These are phyloP conservation scores for Corynespora cassiicola DNA, from an alignment of 2,329 filamentous ascomycete species.

Conservation along the genomic window DNA sequence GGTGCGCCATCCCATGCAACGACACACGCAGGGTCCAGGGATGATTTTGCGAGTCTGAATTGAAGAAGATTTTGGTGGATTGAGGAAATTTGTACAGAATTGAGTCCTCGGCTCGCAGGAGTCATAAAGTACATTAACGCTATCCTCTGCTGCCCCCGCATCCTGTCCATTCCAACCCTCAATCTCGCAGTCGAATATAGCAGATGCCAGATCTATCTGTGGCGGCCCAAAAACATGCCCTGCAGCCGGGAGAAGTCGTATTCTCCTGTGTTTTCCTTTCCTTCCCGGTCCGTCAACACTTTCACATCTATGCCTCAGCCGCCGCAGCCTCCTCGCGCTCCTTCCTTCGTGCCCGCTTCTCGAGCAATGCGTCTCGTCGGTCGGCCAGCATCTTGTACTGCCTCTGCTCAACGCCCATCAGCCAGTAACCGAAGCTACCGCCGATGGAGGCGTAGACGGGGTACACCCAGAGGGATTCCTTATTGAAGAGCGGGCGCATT, in stretches of 20 bases:
- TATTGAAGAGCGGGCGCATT: conserved; percentile 93
- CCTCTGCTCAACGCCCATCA: conserved; percentile 85
- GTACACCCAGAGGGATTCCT: conserved; percentile 86
- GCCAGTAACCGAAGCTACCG: conserved; percentile 95
- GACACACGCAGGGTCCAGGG: neutral
- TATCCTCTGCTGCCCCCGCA: conserved; percentile 8
- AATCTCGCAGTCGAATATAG: conserved; percentile 3
- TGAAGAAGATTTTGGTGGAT: conserved; percentile 14
- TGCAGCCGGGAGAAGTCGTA: conserved; percentile 1
- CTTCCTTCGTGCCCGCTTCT: conserved; percentile 85
- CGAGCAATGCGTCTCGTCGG: conserved; percentile 79
- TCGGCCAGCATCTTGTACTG: conserved; percentile 79
- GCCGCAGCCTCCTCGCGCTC: conserved; percentile 61
- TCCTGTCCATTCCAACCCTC: conserved; percentile 7
- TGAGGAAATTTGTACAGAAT: conserved; percentile 38
- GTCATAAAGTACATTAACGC: conserved; percentile 27
- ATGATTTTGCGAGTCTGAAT: conserved; percentile 2
- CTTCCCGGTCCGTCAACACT: neutral
- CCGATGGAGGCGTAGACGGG: conserved; percentile 86
- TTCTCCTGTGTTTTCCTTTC: conserved; percentile 1
- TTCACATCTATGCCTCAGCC: conserved; percentile 23
- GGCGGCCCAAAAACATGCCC: neutral
- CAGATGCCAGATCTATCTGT: conserved; percentile 7
- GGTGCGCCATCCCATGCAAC: neutral
- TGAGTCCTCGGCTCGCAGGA: conserved; percentile 37